These are phyloP conservation scores for Talaromyces sp. DNA, from an alignment of 2,329 filamentous ascomycete species.

Conservation along the genomic window DNA sequence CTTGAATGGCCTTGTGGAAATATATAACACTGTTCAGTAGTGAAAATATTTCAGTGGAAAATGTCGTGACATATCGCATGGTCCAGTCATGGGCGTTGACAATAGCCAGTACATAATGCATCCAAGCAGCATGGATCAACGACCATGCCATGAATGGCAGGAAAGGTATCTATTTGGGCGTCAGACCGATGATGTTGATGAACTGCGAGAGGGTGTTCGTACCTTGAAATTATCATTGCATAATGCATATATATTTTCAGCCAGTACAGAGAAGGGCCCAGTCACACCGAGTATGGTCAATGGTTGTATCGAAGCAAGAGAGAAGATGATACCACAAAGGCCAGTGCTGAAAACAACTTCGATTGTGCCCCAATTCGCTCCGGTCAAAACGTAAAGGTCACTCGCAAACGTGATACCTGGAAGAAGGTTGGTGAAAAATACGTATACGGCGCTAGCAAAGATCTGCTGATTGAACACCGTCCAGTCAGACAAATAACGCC, in stretches of 20 bases:
- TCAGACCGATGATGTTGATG: neutral
- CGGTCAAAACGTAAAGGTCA: constrained; percentile 59
- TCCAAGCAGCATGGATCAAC: constrained; percentile 61
- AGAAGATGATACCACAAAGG: constrained; percentile 59
- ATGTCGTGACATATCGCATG: constrained; percentile 64
- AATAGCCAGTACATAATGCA: constrained; percentile 59
- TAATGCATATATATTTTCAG: constrained; percentile 59
- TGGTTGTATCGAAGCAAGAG: constrained; percentile 58
- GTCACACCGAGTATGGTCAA: constrained; percentile 62
- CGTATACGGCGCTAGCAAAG: constrained; percentile 59
- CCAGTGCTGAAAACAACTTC: constrained; percentile 64
- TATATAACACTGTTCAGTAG: constrained; percentile 64
- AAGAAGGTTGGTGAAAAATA: constrained; percentile 63
- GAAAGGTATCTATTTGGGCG: constrained; percentile 48
- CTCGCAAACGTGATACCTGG: constrained; percentile 64
- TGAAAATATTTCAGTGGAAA: constrained; percentile 62
- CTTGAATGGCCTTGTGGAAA: constrained; percentile 62
- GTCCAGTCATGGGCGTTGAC: constrained; percentile 67
- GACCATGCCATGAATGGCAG: constrained; percentile 65
- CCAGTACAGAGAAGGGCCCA: constrained; percentile 62
- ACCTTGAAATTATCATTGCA: constrained; percentile 53
- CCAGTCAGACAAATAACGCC: constrained; percentile 52
- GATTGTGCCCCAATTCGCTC: constrained; percentile 60
- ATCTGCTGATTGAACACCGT: constrained; percentile 59
- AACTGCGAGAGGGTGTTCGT: constrained; percentile 16